Conservation (phyloP, 345 rosid genomes). For the Brassica cretica region DNA sequence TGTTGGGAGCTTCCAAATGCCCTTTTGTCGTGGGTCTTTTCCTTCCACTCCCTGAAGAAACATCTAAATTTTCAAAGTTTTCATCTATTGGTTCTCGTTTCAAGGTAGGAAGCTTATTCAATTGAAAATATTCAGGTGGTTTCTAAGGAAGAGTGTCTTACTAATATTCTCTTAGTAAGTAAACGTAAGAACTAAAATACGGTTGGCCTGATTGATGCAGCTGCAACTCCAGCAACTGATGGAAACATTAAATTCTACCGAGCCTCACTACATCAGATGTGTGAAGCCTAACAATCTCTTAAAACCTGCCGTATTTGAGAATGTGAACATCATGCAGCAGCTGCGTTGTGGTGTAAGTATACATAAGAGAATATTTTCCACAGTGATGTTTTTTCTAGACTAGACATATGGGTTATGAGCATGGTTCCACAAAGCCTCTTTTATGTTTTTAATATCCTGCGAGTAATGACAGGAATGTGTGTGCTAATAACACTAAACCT, state of each 20-base stretch:
- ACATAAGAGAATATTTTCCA: conserved; percentile 2
- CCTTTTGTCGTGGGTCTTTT: conserved; percentile 87
- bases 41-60: conserved; percentile 83
- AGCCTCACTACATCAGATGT: conserved; percentile 97
- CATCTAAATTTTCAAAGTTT: conserved; percentile 89
- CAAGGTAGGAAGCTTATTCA: conserved; percentile 51
- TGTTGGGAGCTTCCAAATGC: conserved; percentile 75
- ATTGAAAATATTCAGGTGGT: background rate
- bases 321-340: conserved; percentile 94
- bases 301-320: conserved; percentile 93
- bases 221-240: conserved; percentile 80
- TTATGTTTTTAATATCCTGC: background rate
- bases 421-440: conserved; percentile 1
- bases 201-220: conserved; percentile 55
- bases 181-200: conserved; percentile 30
- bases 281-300: conserved; percentile 93
- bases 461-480: background rate
- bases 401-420: background rate
- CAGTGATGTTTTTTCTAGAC: background rate
- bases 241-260: conserved; percentile 92
- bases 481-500: conserved; percentile 3
- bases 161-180: background rate
- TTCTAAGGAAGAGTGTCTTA: conserved; percentile 6
- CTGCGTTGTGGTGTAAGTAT: conserved; percentile 91
- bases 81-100: conserved; percentile 94